Conservation (phyloP, 495 filamentous ascomycete species). For the Thermochaetoides thermophila region DNA sequence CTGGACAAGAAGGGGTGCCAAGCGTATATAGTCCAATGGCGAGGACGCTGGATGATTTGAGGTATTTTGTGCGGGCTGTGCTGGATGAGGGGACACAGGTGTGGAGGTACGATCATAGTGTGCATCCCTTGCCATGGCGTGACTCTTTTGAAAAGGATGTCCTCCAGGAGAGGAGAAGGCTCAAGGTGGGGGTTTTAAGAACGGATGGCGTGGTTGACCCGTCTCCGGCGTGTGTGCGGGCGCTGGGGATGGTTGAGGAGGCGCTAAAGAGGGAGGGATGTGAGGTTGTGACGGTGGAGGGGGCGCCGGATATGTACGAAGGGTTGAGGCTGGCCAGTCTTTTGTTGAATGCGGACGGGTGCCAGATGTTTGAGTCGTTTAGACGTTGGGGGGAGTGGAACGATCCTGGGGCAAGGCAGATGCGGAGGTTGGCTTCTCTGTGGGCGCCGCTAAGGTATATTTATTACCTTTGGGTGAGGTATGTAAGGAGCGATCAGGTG, state of each 20-base stretch:
- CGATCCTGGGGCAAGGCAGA: slow-evolving; percentile 63
- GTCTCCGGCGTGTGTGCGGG: slow-evolving; percentile 68
- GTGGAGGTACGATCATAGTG: slow-evolving; percentile 80
- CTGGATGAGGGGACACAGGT: slow-evolving; percentile 65
- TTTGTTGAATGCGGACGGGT: slow-evolving; percentile 78
- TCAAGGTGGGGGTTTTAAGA: slow-evolving; percentile 64
- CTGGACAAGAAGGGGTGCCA: slow-evolving; percentile 81
- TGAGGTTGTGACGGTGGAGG: slow-evolving; percentile 54
- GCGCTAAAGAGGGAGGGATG: slow-evolving; percentile 61
- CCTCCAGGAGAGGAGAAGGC: slow-evolving; percentile 19
- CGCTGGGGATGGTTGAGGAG: slow-evolving; percentile 50
- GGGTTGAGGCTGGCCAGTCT: slow-evolving; percentile 68
- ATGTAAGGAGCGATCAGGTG: slow-evolving; percentile 56
- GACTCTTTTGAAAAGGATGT: slow-evolving; percentile 37
- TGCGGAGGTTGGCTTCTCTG: slow-evolving; percentile 57
- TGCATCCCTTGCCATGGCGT: slow-evolving; percentile 76
- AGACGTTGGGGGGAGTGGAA: slow-evolving; percentile 64
- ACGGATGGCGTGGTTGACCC: slow-evolving; percentile 81
- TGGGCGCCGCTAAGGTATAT: slow-evolving; percentile 63
- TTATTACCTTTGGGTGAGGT: slow-evolving; percentile 81
- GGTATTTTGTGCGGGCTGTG: slow-evolving; percentile 69
- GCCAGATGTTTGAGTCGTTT: slow-evolving; percentile 63
- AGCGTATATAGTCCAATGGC: slow-evolving; percentile 92
- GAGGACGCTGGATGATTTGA: slow-evolving; percentile 68
- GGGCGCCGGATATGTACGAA: slow-evolving; percentile 50